Percentiles rank a stretch among this genome's conserved stretches.
Evolutionary conservation across 176 grass and related monocot genomes (phyloP).

Genomic region (Zoysia pacifica): DNA sequence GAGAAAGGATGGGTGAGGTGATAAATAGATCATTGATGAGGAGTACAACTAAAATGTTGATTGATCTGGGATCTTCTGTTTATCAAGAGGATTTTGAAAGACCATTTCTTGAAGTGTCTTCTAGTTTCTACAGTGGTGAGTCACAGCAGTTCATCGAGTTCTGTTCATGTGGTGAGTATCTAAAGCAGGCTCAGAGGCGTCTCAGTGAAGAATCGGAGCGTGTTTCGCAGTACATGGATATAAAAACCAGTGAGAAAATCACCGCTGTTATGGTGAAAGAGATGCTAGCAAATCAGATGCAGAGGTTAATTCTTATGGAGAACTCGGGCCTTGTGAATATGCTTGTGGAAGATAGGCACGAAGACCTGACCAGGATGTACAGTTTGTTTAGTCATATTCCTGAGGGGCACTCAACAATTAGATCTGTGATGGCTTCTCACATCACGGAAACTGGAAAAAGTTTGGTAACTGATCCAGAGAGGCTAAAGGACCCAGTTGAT

Average conservation of each 20-base stretch:
- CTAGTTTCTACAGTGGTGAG: slow-evolving; percentile 76
- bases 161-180: slow-evolving; percentile 82
- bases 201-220: slow-evolving; percentile 75
- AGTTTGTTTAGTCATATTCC: slow-evolving; percentile 62
- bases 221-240: slow-evolving; percentile 70
- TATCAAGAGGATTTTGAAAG: slow-evolving; percentile 91
- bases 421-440: slow-evolving; percentile 71
- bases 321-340: slow-evolving; percentile 81
- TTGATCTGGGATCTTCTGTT: slow-evolving; percentile 66
- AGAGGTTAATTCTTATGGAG: slow-evolving; percentile 75
- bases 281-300: slow-evolving; percentile 80
- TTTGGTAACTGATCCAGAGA: slow-evolving; percentile 79
- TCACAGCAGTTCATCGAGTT: slow-evolving; percentile 80
- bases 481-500: slow-evolving; percentile 78
- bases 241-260: slow-evolving; percentile 65
- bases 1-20: slow-evolving; percentile 66
- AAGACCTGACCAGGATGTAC: slow-evolving; percentile 82
- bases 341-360: slow-evolving; percentile 71
- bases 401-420: slow-evolving; percentile 57
- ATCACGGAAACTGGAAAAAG: slow-evolving; percentile 72
- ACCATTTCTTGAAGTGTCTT: slow-evolving; percentile 69
- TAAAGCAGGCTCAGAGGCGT: slow-evolving; percentile 74
- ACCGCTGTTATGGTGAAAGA: slow-evolving; percentile 69
- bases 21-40: slow-evolving; percentile 84
- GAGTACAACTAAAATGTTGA: slow-evolving; percentile 83